phyloP scores from a whole-genome alignment of 768 basidiomycete species.

The Tricholoma matsutake region DNA sequence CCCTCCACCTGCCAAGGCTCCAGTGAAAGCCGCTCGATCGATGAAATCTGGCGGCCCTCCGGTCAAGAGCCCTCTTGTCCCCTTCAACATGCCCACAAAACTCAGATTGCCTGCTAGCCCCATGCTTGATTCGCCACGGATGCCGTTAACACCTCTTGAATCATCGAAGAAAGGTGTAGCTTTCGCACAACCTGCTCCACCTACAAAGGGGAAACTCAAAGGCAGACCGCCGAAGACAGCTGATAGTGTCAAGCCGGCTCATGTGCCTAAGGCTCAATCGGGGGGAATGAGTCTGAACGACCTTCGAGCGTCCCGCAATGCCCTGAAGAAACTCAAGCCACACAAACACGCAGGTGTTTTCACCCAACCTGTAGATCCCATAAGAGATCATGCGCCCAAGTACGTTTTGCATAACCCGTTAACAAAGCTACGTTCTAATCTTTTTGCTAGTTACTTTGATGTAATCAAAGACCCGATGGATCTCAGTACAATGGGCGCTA shows the following conservation, averaged over 20 bases:
- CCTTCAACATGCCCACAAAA: constrained; percentile 46
- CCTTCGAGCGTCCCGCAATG: constrained; percentile 68
- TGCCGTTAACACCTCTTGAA: constrained; percentile 31
- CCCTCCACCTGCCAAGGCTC: constrained; percentile 55
- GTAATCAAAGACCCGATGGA: constrained; percentile 95
- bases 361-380: constrained; percentile 92
- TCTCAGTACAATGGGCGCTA: constrained; percentile 81
- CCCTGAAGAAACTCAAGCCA: constrained; percentile 73
- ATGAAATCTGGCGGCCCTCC: constrained; percentile 38
- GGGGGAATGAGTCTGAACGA: constrained; percentile 78
- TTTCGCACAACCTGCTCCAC: constrained; percentile 32
- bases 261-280: constrained; percentile 66
- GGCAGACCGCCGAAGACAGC: constrained; percentile 20
- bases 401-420: constrained; percentile 34
- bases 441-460: constrained; percentile 71
- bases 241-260: constrained; percentile 37
- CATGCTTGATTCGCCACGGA: constrained; percentile 23
- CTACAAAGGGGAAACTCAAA: constrained; percentile 29
- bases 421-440: constrained; percentile 9
- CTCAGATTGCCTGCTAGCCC: constrained; percentile 51
- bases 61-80: constrained; percentile 38
- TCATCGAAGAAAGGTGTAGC: constrained; percentile 32
- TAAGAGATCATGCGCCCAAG: constrained; percentile 88
- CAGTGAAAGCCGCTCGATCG: constrained; percentile 39
- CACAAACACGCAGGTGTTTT: constrained; percentile 77